Evolutionary conservation across 2,329 filamentous ascomycete species (phyloP).

Genomic region (Penicillium occitanis): DNA sequence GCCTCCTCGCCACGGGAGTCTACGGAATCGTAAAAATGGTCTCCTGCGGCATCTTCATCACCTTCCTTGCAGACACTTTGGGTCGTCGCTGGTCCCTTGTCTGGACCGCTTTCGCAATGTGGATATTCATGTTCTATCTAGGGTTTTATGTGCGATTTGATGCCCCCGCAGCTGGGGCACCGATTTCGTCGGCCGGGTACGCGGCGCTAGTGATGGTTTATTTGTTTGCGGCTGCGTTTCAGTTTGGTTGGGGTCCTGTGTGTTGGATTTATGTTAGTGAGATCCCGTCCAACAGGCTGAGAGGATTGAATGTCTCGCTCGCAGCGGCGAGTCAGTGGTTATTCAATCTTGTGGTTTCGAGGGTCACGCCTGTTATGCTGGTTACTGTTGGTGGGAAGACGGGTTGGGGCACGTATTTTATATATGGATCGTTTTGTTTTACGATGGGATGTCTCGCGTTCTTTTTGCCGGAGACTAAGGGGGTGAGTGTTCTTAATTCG

Average conservation of each 20-base stretch:
- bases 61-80: slow-evolving; percentile 48
- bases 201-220: slow-evolving; percentile 64
- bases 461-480: slow-evolving; percentile 71
- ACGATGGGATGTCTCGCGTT: slow-evolving; percentile 59
- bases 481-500: slow-evolving; percentile 33
- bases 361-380: slow-evolving; percentile 63
- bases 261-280: slow-evolving; percentile 71
- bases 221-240: slow-evolving; percentile 5
- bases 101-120: slow-evolving; percentile 56
- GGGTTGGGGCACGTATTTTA: slow-evolving; percentile 21
- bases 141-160: neutral
- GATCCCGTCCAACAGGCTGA: slow-evolving; percentile 64
- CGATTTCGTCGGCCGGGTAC: slow-evolving; percentile 64
- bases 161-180: slow-evolving; percentile 47
- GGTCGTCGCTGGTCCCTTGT: slow-evolving; percentile 48
- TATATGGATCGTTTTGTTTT: slow-evolving; percentile 21
- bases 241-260: slow-evolving; percentile 62
- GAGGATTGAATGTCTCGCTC: slow-evolving; percentile 65
- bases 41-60: slow-evolving; percentile 66
- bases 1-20: slow-evolving; percentile 55
- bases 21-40: slow-evolving; percentile 65
- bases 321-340: slow-evolving; percentile 69
- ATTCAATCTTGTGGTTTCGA: slow-evolving; percentile 69
- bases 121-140: slow-evolving; percentile 43
- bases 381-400: slow-evolving; percentile 18